phyloP scores from a whole-genome alignment of 2,329 filamentous ascomycete species.

The Pestalotiopsis sp. region DNA sequence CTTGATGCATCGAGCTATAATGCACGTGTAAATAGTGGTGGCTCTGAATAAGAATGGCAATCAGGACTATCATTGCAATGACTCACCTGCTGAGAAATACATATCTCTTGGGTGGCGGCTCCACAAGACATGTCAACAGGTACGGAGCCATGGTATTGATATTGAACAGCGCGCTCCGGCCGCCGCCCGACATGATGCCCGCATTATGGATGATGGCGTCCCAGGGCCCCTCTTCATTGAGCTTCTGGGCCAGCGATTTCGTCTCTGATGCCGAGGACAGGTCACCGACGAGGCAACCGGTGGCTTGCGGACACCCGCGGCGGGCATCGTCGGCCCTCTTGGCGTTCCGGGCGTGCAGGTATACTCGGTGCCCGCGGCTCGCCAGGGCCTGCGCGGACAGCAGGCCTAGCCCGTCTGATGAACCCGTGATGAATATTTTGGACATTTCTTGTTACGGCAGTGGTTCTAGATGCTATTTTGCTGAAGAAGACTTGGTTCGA shows the following conservation, averaged over 20 bases:
- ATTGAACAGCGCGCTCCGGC: constrained; percentile 47
- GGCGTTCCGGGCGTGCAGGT: constrained; percentile 59
- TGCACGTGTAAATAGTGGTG: neutral
- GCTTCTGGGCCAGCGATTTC: constrained; percentile 52
- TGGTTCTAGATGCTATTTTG: too few species aligned
- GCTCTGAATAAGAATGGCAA: neutral
- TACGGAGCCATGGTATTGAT: constrained; percentile 63
- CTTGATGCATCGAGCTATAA: constrained; percentile 48
- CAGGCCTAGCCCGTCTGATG: constrained; percentile 58
- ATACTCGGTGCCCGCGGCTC: constrained; percentile 55
- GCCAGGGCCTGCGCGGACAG: constrained; percentile 52
- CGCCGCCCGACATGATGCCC: constrained; percentile 45
- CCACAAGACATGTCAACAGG: constrained; percentile 53
- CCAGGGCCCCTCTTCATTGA: constrained; percentile 36
- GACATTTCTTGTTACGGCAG: constrained; percentile 22
- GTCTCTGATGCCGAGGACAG: constrained; percentile 52
- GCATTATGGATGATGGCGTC: constrained; percentile 63
- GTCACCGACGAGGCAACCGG: constrained; percentile 55
- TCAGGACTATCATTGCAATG: neutral
- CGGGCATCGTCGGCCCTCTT: constrained; percentile 53
- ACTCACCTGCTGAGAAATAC: constrained; percentile 46
- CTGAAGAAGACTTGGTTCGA: neutral
- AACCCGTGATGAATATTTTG: constrained; percentile 52
- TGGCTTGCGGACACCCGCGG: constrained; percentile 50
- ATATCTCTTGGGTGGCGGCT: constrained; percentile 42